phyloP scores from a whole-genome alignment of 202 grass and related monocot species.

The Zizania palustris region DNA sequence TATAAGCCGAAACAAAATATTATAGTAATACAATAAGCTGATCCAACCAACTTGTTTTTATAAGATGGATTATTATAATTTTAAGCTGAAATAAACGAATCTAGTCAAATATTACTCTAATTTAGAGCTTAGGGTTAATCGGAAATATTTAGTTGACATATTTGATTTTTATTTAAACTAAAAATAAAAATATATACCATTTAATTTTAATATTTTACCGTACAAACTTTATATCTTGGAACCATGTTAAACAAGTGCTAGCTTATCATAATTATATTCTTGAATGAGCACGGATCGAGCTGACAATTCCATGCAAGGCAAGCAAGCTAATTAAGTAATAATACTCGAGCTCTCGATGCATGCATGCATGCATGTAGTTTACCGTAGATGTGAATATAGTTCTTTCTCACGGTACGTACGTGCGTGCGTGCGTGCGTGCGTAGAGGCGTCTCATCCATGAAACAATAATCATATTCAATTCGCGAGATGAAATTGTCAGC shows the following conservation, averaged over 20 bases:
- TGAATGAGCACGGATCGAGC: background rate
- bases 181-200: too few relatives aligned
- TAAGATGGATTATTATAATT: too few relatives aligned
- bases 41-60: too few relatives aligned
- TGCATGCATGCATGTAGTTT: background rate
- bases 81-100: too few relatives aligned
- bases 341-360: background rate
- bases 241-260: too few relatives aligned
- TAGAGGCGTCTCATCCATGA: background rate
- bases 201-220: too few relatives aligned
- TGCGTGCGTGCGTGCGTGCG: background rate
- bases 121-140: background rate
- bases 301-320: conserved; percentile 21
- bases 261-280: conserved; percentile 5
- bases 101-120: too few relatives aligned
- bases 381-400: background rate
- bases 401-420: background rate
- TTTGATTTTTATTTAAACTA: too few relatives aligned
- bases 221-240: too few relatives aligned
- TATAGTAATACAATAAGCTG: too few relatives aligned
- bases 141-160: too few relatives aligned
- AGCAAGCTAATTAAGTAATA: background rate
- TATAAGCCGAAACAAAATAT: too few relatives aligned
- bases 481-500: conserved; percentile 4
- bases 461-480: conserved; percentile 16